Evolutionary conservation across 2,329 filamentous ascomycete species (phyloP), one percentile per base, ranked within the genome.

Genomic region (Cryphonectria japonica): DNA sequence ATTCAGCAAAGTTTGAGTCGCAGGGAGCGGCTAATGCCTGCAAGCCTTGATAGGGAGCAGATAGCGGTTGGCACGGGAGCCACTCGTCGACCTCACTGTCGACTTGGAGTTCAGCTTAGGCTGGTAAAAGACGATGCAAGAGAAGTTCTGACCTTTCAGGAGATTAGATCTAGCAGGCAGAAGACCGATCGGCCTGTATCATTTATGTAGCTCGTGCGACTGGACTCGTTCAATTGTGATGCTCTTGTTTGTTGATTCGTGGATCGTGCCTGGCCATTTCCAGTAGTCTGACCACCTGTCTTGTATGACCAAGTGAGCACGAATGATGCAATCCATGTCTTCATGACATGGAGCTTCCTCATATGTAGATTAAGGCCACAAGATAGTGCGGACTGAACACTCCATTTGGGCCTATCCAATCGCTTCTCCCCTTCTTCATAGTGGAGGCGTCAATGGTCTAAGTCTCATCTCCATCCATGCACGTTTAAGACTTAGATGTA

Each of bases 251-350:
- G 37, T 62, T 57, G 46, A 67, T 52, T 54, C 63, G 66, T 65
- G 26, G 26, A 59, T 39, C 37, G 22, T 59, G 37, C 43, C 59
- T 57, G 54, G 39, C 29, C 64, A 41, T 57, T 22, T 66, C 39
- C 67, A 61, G 52, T 69, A 66, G 65, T 50, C 70, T 61, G 66
- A 65, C 54, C 46, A 72, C 70, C 68, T 52, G 41, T 65, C 60
- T 65, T 60, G 71, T 71, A 59, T 64, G 46, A 71, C 69, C 57
- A 29, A 60, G 66, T 37, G 32, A 59, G 46, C 39, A 63, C 52
- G 43, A 29, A 71, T 73, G 71, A 73, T 73, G 67, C 67, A 69
- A 69, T 66, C n/a, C 39, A 62, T 41, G 37, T 39, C 41, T 22
- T 52, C 37, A 71, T 39, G 7, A 50, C 22, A 59, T 37, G 43